phyloP scores from a whole-genome alignment of 345 rosid genomes.

The Reutealis trisperma region DNA sequence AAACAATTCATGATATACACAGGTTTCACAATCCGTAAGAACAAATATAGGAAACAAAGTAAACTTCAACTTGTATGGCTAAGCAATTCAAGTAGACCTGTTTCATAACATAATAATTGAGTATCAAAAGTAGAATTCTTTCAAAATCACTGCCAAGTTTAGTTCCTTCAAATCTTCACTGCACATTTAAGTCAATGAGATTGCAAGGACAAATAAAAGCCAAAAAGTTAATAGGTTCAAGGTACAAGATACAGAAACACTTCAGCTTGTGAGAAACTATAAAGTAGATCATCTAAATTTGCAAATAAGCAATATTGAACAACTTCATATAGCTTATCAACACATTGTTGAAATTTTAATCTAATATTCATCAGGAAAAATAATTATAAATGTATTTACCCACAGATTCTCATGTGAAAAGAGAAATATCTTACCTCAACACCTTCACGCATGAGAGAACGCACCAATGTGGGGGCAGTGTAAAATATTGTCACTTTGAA shows the following conservation, averaged over 20 bases:
- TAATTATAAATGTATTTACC: slow-evolving; percentile 14
- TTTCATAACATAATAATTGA: slow-evolving; percentile 8
- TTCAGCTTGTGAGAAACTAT: not conserved
- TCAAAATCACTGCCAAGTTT: slow-evolving; percentile 12
- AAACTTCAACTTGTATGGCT: not conserved
- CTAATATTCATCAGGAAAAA: not conserved
- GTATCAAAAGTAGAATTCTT: slow-evolving; percentile 3
- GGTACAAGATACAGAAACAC: not conserved
- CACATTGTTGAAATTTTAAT: slow-evolving; percentile 2
- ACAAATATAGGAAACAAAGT: not conserved
- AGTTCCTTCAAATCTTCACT: slow-evolving; percentile 13
- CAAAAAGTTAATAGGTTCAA: not conserved
- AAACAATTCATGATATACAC: not conserved
- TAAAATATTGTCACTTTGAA: slow-evolving; percentile 88
- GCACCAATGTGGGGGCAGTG: slow-evolving; percentile 95
- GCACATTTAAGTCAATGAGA: not conserved
- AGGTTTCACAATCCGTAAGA: not conserved
- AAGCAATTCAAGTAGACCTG: slow-evolving; percentile 1
- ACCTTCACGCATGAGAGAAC: slow-evolving; percentile 96
- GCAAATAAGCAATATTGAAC: not conserved
- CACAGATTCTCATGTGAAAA: slow-evolving; percentile 13
- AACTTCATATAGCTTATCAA: not conserved
- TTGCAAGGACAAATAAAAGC: slow-evolving; percentile 6
- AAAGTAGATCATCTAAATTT: not conserved
- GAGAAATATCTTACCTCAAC: slow-evolving; percentile 55